phyloP scores from a whole-genome alignment of 169 alveolate species.

The Plasmodium sp. region DNA sequence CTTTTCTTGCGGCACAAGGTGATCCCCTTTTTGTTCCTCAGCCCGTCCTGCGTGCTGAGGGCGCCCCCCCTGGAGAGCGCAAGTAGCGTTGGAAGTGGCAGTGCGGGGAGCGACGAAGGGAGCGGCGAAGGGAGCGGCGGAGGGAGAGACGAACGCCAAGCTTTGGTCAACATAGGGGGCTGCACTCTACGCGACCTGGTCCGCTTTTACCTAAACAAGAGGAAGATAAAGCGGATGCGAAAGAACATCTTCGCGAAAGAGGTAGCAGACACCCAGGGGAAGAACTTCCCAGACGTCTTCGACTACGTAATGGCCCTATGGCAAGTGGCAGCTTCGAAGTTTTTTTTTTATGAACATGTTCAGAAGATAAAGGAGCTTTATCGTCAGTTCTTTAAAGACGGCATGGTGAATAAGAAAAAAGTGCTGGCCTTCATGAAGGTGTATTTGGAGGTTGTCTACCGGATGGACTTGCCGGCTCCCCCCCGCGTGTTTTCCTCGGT shows the following conservation, averaged over 20 bases:
- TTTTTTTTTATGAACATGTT: conserved; percentile 68
- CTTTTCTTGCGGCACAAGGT: conserved; percentile 37
- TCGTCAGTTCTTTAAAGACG: conserved; percentile 59
- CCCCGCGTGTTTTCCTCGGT: conserved; percentile 53
- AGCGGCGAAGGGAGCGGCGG: not conserved
- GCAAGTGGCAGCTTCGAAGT: not conserved
- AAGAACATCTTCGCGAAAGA: conserved; percentile 30
- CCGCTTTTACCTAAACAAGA: conserved; percentile 27
- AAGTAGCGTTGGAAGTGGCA: too few relatives aligned
- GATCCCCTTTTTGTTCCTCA: conserved; percentile 64
- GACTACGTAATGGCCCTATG: conserved; percentile 28
- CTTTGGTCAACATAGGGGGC: not conserved
- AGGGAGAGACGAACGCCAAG: not conserved
- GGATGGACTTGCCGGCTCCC: conserved; percentile 62
- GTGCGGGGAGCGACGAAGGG: not conserved
- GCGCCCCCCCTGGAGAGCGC: not conserved
- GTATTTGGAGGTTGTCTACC: conserved; percentile 9
- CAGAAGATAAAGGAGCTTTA: conserved; percentile 44
- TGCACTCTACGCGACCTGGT: conserved; percentile 1
- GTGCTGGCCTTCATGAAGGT: conserved; percentile 25
- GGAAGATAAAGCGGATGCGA: conserved; percentile 3
- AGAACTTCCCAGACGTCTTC: conserved; percentile 43
- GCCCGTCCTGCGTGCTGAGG: conserved; percentile 9
- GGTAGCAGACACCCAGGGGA: conserved; percentile 23
- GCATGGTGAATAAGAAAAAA: conserved; percentile 34